Evolutionary conservation across 108 stramenopile species (phyloP), one percentile per base, ranked within the genome.

Genomic region (Skeletonema costatum): DNA sequence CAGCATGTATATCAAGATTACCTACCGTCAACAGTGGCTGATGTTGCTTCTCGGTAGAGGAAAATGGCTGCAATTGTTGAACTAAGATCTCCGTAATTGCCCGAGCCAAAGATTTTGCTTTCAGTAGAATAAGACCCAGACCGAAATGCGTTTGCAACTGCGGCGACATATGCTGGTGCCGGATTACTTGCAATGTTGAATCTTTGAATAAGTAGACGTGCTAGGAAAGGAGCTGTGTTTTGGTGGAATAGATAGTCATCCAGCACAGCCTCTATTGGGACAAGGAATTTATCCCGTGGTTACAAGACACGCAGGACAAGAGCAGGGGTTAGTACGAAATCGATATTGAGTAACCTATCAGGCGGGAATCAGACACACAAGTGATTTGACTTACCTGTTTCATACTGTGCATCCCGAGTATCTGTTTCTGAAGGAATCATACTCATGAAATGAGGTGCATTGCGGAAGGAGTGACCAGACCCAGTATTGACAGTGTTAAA

Each of bases 211-310:
- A 94, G 46, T 14, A 81, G 80, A 14, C 64, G 46, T 30, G 88
- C 80, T 30, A 94, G 60, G 80, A 94, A 94, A 21, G 87, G 86
- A 9, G 87, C 90, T 29, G 80, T 80, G 50, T 90, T 90, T 14
- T 70, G 50, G 44, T 90, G 80, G 70, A 81, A 85, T 56, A 88
- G 76, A 68, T 81, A 81, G 48, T 90, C 89, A 66, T 91, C 89
- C 12, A 91, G 81, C 5, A 81, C 85, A 13, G 89, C 91, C 25
- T 90, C 89, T 0, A 12, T 42, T 42, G 13, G 41, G 41, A 12
- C 6, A 6, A 36, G 35, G 6, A 36, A 6, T 36, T 36, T 36
- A 36, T 5, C 6, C 6, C 35, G 25, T 25, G 25, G 25, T 25
- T 36, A 9, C 36, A 36, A 36, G 36, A 36, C 36, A 36, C 36